Base-by-base conservation (phyloP, 192 early-diverging fungal genomes). In the Gamsiella multidivaricata region DNA sequence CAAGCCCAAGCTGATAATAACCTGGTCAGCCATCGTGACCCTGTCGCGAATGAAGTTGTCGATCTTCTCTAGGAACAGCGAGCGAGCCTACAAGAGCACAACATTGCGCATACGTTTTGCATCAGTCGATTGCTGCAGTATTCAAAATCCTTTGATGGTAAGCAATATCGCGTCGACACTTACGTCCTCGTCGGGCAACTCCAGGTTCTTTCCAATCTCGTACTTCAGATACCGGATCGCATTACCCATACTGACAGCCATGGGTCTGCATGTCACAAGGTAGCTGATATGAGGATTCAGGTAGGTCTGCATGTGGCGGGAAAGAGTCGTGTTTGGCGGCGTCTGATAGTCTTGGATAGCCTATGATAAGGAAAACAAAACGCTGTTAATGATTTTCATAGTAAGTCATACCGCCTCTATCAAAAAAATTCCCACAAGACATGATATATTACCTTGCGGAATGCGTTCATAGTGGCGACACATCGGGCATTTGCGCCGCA, bases 181-280 rank as follows among this genome's bases (percentile, higher is more conserved):
- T 93, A 94, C 96, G 59, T 94, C 91, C 57, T 91, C 90, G 70
- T 98, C 97, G 1, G 92, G 82, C n/a, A 93, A 80, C 33, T 94
- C 92, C 45, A 91, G 81, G 60, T 91, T 87, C n/a, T 91, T 81
- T 57, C 90, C 81, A 72, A 98, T 94, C 74, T 95, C 91, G 69
- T 88, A 86, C 82, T 98, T 98, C 39, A 99, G 78, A 62, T 88
- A 91, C 41, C 95, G 87, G 61, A 98, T 96, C 23, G 94, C 94
- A 23, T 92, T 95, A 63, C 92, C 91, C 96, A 99, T 98, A 75
- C 92, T 92, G 31, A 94, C 88, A n/a, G 94, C 92, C 86, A 98
- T 89, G 6, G 91, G 87, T 28, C 97, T 90, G 54, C 89, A 90
- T 49, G 89, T 89, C 28, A 91, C 87, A 43, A 99, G 79, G 67